Percentiles rank a stretch among this genome's conserved stretches.
phyloP scores from a whole-genome alignment of 139 green algal species.

The Tetraselmis striata region DNA sequence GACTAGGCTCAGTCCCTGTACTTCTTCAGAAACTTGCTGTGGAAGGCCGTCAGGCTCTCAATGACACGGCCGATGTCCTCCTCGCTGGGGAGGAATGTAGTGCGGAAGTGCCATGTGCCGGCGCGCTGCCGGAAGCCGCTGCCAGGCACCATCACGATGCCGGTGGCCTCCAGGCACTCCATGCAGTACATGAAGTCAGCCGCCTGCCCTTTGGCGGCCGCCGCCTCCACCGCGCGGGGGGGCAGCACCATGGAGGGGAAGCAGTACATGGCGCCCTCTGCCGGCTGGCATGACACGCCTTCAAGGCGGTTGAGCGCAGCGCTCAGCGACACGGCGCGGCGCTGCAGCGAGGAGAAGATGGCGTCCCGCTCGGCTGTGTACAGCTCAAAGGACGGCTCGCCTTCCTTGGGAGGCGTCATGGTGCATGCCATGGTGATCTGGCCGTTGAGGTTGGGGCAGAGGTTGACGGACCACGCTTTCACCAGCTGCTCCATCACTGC shows the following conservation, averaged over 20 bases:
- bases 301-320: conserved; percentile 74
- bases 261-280: conserved; percentile 68
- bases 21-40: conserved; percentile 63
- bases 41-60: conserved; percentile 62
- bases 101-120: conserved; percentile 50
- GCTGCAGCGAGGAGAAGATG: conserved; percentile 68
- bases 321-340: conserved; percentile 67
- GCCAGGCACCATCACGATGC: conserved; percentile 6
- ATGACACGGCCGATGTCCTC: conserved; percentile 47
- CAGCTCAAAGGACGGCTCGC: conserved; percentile 68
- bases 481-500: conserved; percentile 70
- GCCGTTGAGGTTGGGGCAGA: conserved; percentile 86
- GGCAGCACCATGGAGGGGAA: conserved; percentile 64
- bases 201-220: background rate
- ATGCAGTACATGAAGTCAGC: conserved; percentile 22
- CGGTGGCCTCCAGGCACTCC: conserved; percentile 12
- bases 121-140: conserved; percentile 58
- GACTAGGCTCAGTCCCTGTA: conserved; percentile 33
- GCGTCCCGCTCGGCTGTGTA: conserved; percentile 54
- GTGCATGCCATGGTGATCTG: conserved; percentile 83
- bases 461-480: conserved; percentile 86
- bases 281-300: conserved; percentile 72
- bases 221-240: conserved; percentile 5
- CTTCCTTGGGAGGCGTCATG: conserved; percentile 80
- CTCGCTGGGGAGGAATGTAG: conserved; percentile 45